Base-by-base conservation (phyloP, 208 protist species). In the Leishmania major region DNA sequence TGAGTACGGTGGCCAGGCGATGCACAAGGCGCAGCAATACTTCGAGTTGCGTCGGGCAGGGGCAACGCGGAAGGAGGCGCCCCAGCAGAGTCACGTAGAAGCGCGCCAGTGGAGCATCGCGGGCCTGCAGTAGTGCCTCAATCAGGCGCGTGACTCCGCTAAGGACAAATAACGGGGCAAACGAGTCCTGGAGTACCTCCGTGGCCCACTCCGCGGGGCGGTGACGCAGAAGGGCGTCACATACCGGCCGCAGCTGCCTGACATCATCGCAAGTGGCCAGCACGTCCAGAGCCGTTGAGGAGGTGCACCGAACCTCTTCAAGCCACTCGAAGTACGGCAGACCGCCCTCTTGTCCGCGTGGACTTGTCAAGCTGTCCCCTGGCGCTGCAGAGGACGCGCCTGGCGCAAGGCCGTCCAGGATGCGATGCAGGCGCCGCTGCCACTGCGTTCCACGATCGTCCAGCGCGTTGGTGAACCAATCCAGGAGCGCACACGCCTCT, bases 51-150 rank as follows among this genome's bases (percentile, higher is more conserved):
- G 82, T 25, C 13, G 74, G 83, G 59, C 86, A 91, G 43, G 88
- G 86, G 74, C 84, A 73, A 53, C 85, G 84, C 40, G 82, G 79
- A n/a, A 89, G 81, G 28, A 90, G 88, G 64, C 77, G 76, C 6
- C 72, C 86, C 19, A 93, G 49, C 25, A 88, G 49, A 0, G 89
- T 85, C 25, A 93, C 35, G 83, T 94, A 93, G 55, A 84, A 85
- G 69, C 89, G 88, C 19, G 90, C 92, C 35, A 94, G 78, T n/a
- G 90, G 87, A 17, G 80, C 71, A 69, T 95, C 92, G 31, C 92
- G 89, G 35, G 78, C 83, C 25, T 85, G 77, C 55, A 93, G 76
- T 17, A 89, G 83, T 17, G 40, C 40, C 4, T 77, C 40, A 55
- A 86, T 77, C 31, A 93, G 79, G 55, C 69, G 73, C 1, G 78